A percentile compares a stretch with the other conserved stretches of the same genome.
phyloP scores from a whole-genome alignment of 2,329 filamentous ascomycete genomes.

The Grosmannia clavigera region DNA sequence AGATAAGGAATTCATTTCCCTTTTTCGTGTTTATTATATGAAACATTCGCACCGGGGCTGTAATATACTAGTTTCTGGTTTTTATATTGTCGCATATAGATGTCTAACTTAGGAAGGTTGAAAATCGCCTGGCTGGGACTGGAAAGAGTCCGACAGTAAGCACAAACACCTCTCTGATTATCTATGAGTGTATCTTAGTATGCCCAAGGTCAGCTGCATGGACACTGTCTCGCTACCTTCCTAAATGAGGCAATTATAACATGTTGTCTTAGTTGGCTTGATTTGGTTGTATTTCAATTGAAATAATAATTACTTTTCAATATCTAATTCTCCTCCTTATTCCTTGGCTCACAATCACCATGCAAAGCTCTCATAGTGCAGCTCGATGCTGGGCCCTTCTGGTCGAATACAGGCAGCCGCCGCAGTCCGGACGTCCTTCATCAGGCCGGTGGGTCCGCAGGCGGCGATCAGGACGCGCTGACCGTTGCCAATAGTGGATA shows the following conservation, averaged over 20 bases:
- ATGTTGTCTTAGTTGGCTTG: no score
- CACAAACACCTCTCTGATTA: no score
- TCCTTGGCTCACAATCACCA: constrained; percentile 11
- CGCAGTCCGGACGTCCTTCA: constrained; percentile 28
- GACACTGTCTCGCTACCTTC: no score
- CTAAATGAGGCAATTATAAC: no score
- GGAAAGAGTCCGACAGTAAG: no score
- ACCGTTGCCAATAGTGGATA: constrained; percentile 8
- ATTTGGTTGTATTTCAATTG: background rate
- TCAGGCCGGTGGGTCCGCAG: constrained; percentile 34
- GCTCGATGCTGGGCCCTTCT: constrained; percentile 32
- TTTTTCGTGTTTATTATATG: background rate
- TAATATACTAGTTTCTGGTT: no score
- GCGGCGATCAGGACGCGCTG: constrained; percentile 32
- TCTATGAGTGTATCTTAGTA: no score
- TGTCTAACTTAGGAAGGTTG: no score
- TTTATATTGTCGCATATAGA: no score
- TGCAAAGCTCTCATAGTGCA: constrained; percentile 36
- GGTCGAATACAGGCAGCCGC: constrained; percentile 28
- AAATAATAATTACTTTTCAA: background rate
- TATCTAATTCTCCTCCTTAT: background rate
- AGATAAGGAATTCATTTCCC: background rate
- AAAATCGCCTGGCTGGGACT: no score
- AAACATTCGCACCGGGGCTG: background rate
- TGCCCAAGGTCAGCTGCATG: no score